Evolutionary conservation across 192 early-diverging fungal species (phyloP).

Genomic region (Mortierella hygrophila): DNA sequence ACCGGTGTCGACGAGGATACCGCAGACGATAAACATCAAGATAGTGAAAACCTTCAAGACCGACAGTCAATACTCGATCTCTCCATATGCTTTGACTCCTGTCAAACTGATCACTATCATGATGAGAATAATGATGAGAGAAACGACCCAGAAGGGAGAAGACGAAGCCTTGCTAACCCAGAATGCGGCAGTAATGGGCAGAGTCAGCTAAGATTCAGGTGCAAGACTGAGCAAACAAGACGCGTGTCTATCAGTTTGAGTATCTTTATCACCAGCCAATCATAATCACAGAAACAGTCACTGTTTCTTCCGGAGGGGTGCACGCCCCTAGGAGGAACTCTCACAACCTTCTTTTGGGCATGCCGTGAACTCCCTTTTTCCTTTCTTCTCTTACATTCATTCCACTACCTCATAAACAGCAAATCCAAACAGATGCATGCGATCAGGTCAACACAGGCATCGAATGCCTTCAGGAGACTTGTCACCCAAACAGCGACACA

Average conservation of each 20-base stretch:
- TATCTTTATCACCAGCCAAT: not conserved
- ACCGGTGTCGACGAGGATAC: too few relatives aligned
- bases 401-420: not conserved
- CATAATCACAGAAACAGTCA: not conserved
- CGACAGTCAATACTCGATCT: too few relatives aligned
- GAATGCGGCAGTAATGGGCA: too few relatives aligned
- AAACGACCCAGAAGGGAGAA: too few relatives aligned
- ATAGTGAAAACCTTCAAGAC: too few relatives aligned
- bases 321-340: not conserved
- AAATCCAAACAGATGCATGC: slow-evolving; percentile 11
- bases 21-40: too few relatives aligned
- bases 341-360: slow-evolving; percentile 3
- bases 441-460: slow-evolving; percentile 8
- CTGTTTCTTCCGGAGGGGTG: not conserved
- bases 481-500: not conserved
- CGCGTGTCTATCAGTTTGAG: not conserved
- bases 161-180: too few relatives aligned
- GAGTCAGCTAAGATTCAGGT: too few relatives aligned
- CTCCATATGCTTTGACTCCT: too few relatives aligned
- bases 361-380: not conserved
- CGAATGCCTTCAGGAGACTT: slow-evolving; percentile 2
- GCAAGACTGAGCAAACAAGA: too few relatives aligned
- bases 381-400: not conserved
- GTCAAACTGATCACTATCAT: too few relatives aligned
- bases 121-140: too few relatives aligned